These are phyloP conservation scores for Entamoeba moshkovskii DNA, from an alignment of 208 protist species.

Conservation along the genomic window DNA sequence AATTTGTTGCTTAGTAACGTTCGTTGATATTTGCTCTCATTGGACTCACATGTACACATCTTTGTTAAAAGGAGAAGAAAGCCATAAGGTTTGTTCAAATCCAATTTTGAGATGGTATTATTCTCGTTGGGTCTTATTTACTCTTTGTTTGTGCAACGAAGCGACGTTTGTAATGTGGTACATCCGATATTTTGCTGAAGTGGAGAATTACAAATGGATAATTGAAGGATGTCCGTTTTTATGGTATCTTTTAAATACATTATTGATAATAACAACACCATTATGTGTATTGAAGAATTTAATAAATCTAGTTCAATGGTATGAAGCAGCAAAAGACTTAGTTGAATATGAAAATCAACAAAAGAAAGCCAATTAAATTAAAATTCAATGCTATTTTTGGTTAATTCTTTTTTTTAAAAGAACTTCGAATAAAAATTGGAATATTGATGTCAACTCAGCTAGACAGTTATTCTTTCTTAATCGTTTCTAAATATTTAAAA, in stretches of 20 bases:
- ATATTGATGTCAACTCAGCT: too few species aligned
- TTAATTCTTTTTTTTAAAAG: too few species aligned
- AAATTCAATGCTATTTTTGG: too few species aligned
- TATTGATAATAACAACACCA: neutral
- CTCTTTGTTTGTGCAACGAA: neutral
- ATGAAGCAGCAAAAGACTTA: neutral
- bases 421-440: too few species aligned
- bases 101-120: neutral
- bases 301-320: neutral
- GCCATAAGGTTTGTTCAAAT: slow-evolving; percentile 5
- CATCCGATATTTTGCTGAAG: neutral
- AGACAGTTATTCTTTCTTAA: too few species aligned
- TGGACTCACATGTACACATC: slow-evolving; percentile 17
- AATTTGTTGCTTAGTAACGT: neutral
- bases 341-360: neutral
- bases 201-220: neutral
- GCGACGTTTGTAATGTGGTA: neutral
- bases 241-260: neutral
- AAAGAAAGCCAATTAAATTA: neutral
- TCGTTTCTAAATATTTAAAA: too few species aligned
- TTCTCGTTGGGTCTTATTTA: neutral
- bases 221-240: neutral
- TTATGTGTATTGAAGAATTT: neutral
- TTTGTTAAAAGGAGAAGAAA: neutral
- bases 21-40: slow-evolving; percentile 15